A percentile compares a stretch with the other conserved stretches of the same genome.
Conservation (phyloP, 2,329 filamentous ascomycete species). For the Apiospora aurea region DNA sequence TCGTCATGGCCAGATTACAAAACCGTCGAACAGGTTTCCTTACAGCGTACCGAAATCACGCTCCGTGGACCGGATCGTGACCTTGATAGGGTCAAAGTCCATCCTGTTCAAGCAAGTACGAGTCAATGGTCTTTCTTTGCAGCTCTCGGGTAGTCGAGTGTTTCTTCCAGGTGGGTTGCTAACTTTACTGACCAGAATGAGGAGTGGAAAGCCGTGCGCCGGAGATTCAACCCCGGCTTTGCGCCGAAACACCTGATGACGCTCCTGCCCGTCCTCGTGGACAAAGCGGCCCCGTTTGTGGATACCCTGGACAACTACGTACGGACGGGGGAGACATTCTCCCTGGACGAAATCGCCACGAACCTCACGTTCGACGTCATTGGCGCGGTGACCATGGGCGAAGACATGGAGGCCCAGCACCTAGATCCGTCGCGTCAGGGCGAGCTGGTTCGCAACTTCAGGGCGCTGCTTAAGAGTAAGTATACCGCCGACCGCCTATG, state of each 20-base stretch:
- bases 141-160: accelerated
- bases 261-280: slow-evolving; percentile 38
- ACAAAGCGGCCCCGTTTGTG: background rate
- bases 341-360: slow-evolving; percentile 35
- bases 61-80: background rate
- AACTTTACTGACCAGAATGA: slow-evolving; percentile 37
- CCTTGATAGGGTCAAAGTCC: background rate
- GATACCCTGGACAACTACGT: slow-evolving; percentile 46
- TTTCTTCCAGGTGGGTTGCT: background rate
- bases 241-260: slow-evolving; percentile 48
- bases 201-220: slow-evolving; percentile 44
- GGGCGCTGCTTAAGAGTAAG: background rate
- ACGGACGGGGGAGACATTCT: slow-evolving; percentile 37
- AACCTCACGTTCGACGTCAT: slow-evolving; percentile 50
- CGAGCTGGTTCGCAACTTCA: slow-evolving; percentile 31
- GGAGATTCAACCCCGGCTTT: slow-evolving; percentile 47
- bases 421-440: slow-evolving; percentile 34
- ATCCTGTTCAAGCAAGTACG: background rate
- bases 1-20: background rate
- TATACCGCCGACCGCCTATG: no score
- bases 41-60: background rate
- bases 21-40: background rate
- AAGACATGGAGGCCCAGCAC: slow-evolving; percentile 44
- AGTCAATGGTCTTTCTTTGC: background rate
- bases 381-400: slow-evolving; percentile 43